Evolutionary conservation across 1,284 basidiomycete species (phyloP).

Genomic region (Gomphus bonarii): DNA sequence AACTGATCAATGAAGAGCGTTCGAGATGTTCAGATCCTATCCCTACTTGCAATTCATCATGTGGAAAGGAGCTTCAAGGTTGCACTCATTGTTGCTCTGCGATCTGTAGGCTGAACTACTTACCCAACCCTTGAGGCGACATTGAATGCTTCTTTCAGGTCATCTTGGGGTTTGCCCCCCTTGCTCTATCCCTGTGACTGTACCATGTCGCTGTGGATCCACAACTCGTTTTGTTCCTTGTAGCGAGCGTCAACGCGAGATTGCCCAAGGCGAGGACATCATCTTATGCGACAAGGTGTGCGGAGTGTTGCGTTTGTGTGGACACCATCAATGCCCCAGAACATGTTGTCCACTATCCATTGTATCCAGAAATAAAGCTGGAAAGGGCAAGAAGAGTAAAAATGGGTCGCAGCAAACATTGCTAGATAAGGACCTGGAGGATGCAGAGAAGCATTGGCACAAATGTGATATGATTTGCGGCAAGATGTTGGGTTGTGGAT

Average conservation of each 20-base stretch:
- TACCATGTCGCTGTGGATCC: slow-evolving; percentile 74
- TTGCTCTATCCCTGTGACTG: slow-evolving; percentile 53
- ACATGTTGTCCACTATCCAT: slow-evolving; percentile 81
- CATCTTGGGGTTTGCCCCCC: slow-evolving; percentile 67
- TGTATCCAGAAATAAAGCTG: slow-evolving; percentile 30
- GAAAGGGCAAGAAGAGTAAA: slow-evolving; percentile 48
- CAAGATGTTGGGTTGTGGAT: slow-evolving; percentile 61
- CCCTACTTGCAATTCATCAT: slow-evolving; percentile 65
- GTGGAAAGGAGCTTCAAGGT: slow-evolving; percentile 49
- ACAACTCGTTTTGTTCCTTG: slow-evolving; percentile 46
- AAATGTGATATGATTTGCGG: slow-evolving; percentile 74
- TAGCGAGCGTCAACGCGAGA: slow-evolving; percentile 23
- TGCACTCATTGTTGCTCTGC: slow-evolving; percentile 62
- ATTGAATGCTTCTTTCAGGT: slow-evolving; percentile 10
- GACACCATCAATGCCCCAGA: slow-evolving; percentile 73
- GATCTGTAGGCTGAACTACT: slow-evolving; percentile 25
- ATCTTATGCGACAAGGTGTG: slow-evolving; percentile 68
- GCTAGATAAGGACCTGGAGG: slow-evolving; percentile 25
- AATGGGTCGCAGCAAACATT: slow-evolving; percentile 19
- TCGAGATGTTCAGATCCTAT: slow-evolving; percentile 61
- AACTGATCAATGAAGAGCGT: slow-evolving; percentile 15
- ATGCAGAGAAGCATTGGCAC: slow-evolving; percentile 58
- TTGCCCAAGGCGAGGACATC: slow-evolving; percentile 38
- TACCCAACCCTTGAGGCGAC: neutral
- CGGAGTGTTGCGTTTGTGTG: slow-evolving; percentile 63